Percentiles rank a stretch among this genome's conserved stretches.
Evolutionary conservation across 768 basidiomycete species (phyloP).

Genomic region (Suillus discolor): DNA sequence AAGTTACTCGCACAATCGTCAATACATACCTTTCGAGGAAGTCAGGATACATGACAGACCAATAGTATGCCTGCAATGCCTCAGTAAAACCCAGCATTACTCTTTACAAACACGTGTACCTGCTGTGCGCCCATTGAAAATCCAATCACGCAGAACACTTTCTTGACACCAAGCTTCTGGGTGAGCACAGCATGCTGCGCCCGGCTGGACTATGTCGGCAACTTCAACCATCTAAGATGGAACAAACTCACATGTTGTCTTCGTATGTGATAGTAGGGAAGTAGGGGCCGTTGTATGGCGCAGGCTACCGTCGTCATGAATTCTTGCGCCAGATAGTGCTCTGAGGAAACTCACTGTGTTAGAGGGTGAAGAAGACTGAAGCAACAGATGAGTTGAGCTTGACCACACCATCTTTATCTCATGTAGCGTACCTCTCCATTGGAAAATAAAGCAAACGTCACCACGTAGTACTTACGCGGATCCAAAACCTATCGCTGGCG

Average conservation of each 20-base stretch:
- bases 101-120: constrained; percentile 20
- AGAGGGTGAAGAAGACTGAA: constrained; percentile 62
- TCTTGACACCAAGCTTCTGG: constrained; percentile 45
- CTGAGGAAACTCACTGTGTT: constrained; percentile 38
- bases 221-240: background rate
- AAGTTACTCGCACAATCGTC: background rate
- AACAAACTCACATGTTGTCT: constrained; percentile 51
- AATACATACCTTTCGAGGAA: constrained; percentile 46
- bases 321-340: background rate
- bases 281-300: constrained; percentile 61
- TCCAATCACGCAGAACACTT: constrained; percentile 50
- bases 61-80: constrained; percentile 50
- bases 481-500: constrained; percentile 42
- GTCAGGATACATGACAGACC: constrained; percentile 58
- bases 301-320: constrained; percentile 37
- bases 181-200: constrained; percentile 58
- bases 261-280: constrained; percentile 58
- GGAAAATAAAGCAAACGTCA: constrained; percentile 60
- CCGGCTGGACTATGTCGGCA: constrained; percentile 35
- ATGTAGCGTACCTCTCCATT: constrained; percentile 52
- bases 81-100: background rate
- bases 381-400: background rate
- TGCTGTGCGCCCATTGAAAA: constrained; percentile 66
- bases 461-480: constrained; percentile 53
- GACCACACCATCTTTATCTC: background rate